Conservation (phyloP, 208 protist species). For the Herpetomonas muscarum region DNA sequence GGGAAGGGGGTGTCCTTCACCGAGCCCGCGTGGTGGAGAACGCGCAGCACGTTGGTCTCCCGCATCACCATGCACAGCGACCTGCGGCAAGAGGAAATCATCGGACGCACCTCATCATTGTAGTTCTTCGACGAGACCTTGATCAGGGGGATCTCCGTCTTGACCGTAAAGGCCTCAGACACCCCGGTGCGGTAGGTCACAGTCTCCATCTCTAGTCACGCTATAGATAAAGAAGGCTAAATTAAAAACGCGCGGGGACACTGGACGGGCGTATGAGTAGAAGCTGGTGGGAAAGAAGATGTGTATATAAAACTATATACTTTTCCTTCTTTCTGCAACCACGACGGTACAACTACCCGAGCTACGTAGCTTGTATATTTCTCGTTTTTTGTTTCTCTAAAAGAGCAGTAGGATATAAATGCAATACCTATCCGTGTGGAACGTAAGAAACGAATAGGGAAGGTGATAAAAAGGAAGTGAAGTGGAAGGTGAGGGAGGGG, state of each 20-base stretch:
- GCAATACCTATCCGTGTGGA: not conserved
- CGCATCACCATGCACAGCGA: conserved; percentile 83
- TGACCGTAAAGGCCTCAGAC: conserved; percentile 47
- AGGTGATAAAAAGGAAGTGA: too few species aligned
- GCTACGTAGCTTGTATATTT: not conserved
- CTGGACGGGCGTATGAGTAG: not conserved
- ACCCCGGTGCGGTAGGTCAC: conserved; percentile 56
- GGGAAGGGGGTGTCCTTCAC: conserved; percentile 56
- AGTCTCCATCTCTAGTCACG: conserved; percentile 74
- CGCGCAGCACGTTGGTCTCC: conserved; percentile 68
- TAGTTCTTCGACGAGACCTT: conserved; percentile 62
- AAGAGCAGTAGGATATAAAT: too few species aligned
- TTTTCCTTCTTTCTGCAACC: conserved; percentile 1
- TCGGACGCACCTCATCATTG: conserved; percentile 29
- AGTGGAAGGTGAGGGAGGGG: not conserved
- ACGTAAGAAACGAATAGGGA: not conserved
- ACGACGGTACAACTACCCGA: not conserved
- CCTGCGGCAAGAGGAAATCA: conserved; percentile 59
- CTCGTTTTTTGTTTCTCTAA: not conserved
- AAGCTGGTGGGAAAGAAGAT: not conserved
- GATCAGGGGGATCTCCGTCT: conserved; percentile 61
- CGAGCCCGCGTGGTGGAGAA: conserved; percentile 72
- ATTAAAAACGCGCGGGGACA: too few species aligned
- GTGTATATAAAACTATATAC: not conserved
- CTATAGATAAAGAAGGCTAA: conserved; percentile 8